These are phyloP conservation scores for Haplosporangium sp. DNA, from an alignment of 371 early-diverging fungal species.

Conservation along the genomic window DNA sequence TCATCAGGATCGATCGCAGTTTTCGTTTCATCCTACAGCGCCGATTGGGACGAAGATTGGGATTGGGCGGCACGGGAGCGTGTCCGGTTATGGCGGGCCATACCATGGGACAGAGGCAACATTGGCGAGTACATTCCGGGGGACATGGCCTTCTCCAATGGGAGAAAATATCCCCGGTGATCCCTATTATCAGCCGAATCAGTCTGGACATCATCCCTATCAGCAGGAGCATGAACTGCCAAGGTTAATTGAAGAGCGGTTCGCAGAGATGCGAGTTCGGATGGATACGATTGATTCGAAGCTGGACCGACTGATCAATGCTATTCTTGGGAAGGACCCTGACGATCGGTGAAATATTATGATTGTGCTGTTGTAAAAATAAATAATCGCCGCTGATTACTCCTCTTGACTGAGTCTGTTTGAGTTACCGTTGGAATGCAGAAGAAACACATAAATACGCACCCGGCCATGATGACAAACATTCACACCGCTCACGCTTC, in stretches of 20 bases:
- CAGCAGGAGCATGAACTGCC: conserved; percentile 15
- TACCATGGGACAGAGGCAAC: conserved; percentile 36
- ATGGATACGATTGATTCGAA: conserved; percentile 45
- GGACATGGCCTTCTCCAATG: conserved; percentile 4
- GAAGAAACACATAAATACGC: no score
- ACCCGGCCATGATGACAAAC: not conserved
- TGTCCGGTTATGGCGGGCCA: conserved; percentile 9
- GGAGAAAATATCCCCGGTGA: conserved; percentile 2
- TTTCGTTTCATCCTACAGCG: conserved; percentile 29
- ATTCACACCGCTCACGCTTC: not conserved
- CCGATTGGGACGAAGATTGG: conserved; percentile 22
- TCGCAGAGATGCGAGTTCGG: conserved; percentile 28
- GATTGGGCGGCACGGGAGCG: conserved; percentile 17
- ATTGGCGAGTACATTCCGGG: conserved; percentile 34
- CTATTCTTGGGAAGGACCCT: conserved; percentile 1
- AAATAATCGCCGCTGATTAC: not conserved
- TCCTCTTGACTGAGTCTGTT: not conserved
- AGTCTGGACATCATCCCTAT: not conserved
- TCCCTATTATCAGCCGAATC: conserved; percentile 3
- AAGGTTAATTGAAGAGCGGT: conserved; percentile 26
- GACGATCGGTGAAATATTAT: not conserved
- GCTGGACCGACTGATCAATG: conserved; percentile 37
- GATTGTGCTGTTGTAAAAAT: not conserved
- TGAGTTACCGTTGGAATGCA: no score
- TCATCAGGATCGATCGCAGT: conserved; percentile 9